Evolutionary conservation across 495 filamentous ascomycete species (phyloP).

Genomic region (Cryomyces antarcticus): DNA sequence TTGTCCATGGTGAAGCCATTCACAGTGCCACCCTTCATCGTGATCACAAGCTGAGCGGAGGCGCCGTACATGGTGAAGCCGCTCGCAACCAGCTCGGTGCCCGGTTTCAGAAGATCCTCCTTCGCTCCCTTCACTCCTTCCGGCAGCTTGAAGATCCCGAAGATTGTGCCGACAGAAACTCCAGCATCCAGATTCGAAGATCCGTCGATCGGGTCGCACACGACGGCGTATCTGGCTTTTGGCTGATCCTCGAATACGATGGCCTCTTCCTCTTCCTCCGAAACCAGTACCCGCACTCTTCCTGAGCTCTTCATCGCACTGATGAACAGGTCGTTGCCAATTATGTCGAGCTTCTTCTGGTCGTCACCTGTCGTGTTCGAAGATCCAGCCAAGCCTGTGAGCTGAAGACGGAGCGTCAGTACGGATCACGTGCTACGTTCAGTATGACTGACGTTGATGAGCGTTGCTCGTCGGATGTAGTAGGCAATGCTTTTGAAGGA

Average conservation of each 20-base stretch:
- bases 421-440: neutral
- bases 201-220: constrained; percentile 95
- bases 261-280: constrained; percentile 85
- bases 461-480: constrained; percentile 93
- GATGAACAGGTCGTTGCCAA: constrained; percentile 94
- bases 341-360: constrained; percentile 98
- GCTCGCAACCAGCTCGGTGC: constrained; percentile 75
- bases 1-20: constrained; percentile 97
- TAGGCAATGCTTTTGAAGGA: constrained; percentile 99
- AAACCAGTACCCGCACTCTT: constrained; percentile 76
- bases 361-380: constrained; percentile 93
- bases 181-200: constrained; percentile 94
- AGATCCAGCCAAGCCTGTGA: constrained; percentile 84
- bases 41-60: constrained; percentile 87
- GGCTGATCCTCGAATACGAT: constrained; percentile 69
- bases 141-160: constrained; percentile 76
- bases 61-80: constrained; percentile 99
- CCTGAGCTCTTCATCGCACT: constrained; percentile 80
- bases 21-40: constrained; percentile 81
- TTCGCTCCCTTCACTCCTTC: constrained; percentile 49
- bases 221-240: constrained; percentile 77
- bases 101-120: constrained; percentile 70
- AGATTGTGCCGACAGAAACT: constrained; percentile 96
- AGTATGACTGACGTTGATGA: constrained; percentile 47
- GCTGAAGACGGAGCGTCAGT: constrained; percentile 11